Percentiles rank a stretch among this genome's conserved stretches.
These are phyloP conservation scores for Corymbia citriodora DNA, from an alignment of 441 rosid species.

Conservation along the genomic window DNA sequence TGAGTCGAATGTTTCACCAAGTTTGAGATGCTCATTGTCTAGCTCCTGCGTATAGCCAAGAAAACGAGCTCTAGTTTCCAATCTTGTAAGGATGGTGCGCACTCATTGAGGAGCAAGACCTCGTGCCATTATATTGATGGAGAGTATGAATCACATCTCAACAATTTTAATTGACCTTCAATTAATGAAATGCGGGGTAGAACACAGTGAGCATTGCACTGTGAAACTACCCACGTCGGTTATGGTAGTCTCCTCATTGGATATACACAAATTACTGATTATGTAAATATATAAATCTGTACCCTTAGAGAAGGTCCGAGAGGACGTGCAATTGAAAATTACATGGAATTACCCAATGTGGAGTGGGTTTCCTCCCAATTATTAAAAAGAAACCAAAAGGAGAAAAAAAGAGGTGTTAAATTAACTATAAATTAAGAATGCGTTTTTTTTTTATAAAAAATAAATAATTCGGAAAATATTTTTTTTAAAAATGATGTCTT, in stretches of 20 bases:
- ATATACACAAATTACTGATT: neutral
- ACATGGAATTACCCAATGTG: neutral
- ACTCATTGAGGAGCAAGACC: rapidly evolving
- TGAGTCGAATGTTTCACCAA: neutral
- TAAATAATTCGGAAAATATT: rapidly evolving
- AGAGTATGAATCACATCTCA: too few relatives aligned
- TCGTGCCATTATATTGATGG: rapidly evolving
- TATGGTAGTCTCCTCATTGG: neutral
- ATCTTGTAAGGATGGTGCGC: neutral
- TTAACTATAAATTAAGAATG: rapidly evolving
- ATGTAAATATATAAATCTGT: neutral
- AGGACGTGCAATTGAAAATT: too few relatives aligned
- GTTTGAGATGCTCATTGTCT: neutral
- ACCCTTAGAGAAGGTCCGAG: neutral
- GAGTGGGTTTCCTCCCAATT: neutral
- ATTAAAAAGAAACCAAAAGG: neutral
- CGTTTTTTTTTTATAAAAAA: rapidly evolving
- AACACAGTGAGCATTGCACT: neutral
- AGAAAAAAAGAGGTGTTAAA: too few relatives aligned
- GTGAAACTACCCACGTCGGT: neutral
- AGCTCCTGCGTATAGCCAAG: neutral
- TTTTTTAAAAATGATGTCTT: rapidly evolving
- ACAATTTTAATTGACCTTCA: neutral
- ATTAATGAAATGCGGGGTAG: rapidly evolving
- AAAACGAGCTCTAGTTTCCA: neutral